Percentiles rank a stretch among this genome's conserved stretches.
Evolutionary conservation across 2,329 filamentous ascomycete genomes (phyloP).

Genomic region (Diatrype stigma): DNA sequence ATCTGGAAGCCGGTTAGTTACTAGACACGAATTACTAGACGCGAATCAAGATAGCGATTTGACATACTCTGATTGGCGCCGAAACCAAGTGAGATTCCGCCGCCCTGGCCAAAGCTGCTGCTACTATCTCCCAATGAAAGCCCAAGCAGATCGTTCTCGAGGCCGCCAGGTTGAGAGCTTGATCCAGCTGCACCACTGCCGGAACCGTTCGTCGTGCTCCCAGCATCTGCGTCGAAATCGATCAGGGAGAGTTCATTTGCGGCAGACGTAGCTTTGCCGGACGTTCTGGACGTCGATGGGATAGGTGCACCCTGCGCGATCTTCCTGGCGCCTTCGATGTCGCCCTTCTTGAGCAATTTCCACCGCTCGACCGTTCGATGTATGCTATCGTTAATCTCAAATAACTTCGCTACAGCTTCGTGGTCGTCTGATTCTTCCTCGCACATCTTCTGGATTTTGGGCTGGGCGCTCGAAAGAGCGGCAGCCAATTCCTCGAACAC

Average conservation of each 20-base stretch:
- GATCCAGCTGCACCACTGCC: conserved; percentile 36
- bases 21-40: not conserved
- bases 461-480: conserved; percentile 86
- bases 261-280: conserved; percentile 61
- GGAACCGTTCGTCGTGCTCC: conserved; percentile 41
- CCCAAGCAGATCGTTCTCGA: conserved; percentile 89
- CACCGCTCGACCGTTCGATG: conserved; percentile 94
- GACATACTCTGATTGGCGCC: conserved; percentile 63
- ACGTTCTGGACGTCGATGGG: conserved; percentile 17
- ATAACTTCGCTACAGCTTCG: conserved; percentile 88
- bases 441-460: conserved; percentile 99
- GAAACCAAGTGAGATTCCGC: conserved; percentile 79
- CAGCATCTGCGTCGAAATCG: conserved; percentile 70
- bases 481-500: conserved; percentile 81
- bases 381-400: conserved; percentile 99
- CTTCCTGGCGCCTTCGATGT: conserved; percentile 75
- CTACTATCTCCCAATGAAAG: conserved; percentile 69
- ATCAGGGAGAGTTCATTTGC: conserved; percentile 83
- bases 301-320: conserved; percentile 73
- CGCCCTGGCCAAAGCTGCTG: conserved; percentile 63
- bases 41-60: not conserved
- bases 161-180: conserved; percentile 53
- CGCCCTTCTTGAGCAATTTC: conserved; percentile 92
- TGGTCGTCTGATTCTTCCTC: conserved; percentile 97
- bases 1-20: conserved; percentile 39